Conservation (phyloP, 305 asterid species). For the Petunia hybrid region DNA sequence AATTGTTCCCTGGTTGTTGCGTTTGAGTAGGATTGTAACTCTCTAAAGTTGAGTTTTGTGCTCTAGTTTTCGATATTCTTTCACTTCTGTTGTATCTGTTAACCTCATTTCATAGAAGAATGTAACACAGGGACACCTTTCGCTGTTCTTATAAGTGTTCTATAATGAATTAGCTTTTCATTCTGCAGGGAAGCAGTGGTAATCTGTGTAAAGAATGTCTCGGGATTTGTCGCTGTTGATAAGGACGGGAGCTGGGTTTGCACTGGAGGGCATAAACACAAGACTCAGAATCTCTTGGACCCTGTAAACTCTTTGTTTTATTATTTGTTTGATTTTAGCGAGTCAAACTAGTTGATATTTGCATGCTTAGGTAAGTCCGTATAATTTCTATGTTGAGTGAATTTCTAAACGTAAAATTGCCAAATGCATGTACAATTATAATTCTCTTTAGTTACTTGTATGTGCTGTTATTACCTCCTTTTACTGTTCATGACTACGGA, state of each 20-base stretch:
- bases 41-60: background rate
- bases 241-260: constrained; percentile 67
- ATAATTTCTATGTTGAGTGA: too few relatives aligned
- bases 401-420: background rate
- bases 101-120: background rate
- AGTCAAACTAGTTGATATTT: background rate
- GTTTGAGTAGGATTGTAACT: background rate
- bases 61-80: background rate
- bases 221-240: constrained; percentile 55
- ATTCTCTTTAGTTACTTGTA: background rate
- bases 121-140: background rate
- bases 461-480: background rate
- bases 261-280: constrained; percentile 42
- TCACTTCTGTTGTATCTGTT: background rate
- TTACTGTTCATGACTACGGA: background rate
- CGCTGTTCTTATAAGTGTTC: background rate
- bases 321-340: background rate
- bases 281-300: constrained; percentile 46
- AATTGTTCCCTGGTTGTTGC: too few relatives aligned
- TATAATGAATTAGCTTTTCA: background rate
- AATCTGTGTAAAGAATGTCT: constrained; percentile 59
- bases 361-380: background rate
- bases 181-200: constrained; percentile 64
- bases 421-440: background rate
- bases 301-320: constrained; percentile 52